Conservation (phyloP, 768 basidiomycete species). For the Termitomyces sp. region DNA sequence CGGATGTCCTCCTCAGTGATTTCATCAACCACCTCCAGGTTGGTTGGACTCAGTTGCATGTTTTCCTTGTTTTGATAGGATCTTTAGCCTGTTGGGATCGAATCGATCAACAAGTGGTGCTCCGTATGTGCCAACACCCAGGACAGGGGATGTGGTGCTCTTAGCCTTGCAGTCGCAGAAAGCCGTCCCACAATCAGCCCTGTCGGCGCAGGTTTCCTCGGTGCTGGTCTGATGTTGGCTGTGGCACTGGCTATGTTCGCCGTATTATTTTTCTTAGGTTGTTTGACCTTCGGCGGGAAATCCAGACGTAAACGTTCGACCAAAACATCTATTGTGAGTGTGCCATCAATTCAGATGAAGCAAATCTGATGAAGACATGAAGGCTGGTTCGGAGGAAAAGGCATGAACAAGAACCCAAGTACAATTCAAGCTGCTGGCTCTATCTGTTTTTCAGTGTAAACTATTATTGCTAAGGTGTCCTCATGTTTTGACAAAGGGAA, state of each 20-base stretch:
- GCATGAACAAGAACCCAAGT: not conserved
- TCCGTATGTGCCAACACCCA: constrained; percentile 52
- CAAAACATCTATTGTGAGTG: not conserved
- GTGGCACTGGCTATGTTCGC: constrained; percentile 37
- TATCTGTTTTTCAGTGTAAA: not conserved
- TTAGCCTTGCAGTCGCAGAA: constrained; percentile 34
- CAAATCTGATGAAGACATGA: not conserved
- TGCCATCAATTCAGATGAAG: not conserved
- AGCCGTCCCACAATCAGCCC: constrained; percentile 41
- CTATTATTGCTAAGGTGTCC: not conserved
- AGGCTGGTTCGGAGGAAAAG: not conserved
- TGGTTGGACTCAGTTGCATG: not conserved
- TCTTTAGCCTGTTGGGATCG: constrained; percentile 47
- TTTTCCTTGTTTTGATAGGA: not conserved
- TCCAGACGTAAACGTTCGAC: constrained; percentile 7
- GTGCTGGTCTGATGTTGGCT: constrained; percentile 53
- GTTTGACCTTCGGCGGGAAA: constrained; percentile 28
- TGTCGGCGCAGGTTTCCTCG: constrained; percentile 68
- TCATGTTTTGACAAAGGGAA: not conserved
- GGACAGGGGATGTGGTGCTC: constrained; percentile 54
- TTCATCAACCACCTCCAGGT: constrained; percentile 45
- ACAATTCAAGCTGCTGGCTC: not conserved
- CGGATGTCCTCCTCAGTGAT: constrained; percentile 52
- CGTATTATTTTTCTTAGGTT: constrained; percentile 40
- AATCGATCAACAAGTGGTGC: constrained; percentile 60